Evolutionary conservation across 495 filamentous ascomycete genomes (phyloP).

Genomic region (Entonaema liquescens): DNA sequence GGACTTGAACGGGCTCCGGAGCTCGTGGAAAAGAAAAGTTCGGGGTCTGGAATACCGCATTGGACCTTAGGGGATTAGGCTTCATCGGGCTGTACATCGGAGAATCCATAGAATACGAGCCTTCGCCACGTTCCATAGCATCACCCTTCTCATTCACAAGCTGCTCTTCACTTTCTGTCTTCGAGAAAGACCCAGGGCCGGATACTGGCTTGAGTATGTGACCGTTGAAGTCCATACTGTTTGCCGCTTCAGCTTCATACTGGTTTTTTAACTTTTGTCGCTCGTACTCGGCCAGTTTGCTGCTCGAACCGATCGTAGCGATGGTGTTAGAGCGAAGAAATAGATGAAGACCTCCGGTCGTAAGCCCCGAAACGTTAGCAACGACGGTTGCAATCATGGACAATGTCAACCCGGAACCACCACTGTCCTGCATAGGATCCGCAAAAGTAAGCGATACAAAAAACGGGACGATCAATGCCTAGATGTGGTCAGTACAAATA

Average conservation of each 20-base stretch:
- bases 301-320: conserved; percentile 51
- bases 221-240: conserved; percentile 42
- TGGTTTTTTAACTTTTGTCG: conserved; percentile 48
- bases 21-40: conserved; percentile 42
- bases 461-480: conserved; percentile 56
- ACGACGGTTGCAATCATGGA: conserved; percentile 59
- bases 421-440: conserved; percentile 34
- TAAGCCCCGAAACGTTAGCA: conserved; percentile 58
- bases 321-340: conserved; percentile 57
- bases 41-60: conserved; percentile 43
- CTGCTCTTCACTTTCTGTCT: conserved; percentile 48
- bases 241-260: conserved; percentile 32
- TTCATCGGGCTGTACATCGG: conserved; percentile 22
- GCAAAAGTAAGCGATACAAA: conserved; percentile 52
- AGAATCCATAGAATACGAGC: conserved; percentile 12
- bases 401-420: conserved; percentile 43
- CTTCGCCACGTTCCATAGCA: conserved; percentile 43
- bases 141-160: conserved; percentile 34
- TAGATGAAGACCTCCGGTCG: conserved; percentile 58
- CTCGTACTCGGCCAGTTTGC: conserved; percentile 54
- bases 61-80: conserved; percentile 47
- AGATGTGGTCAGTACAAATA: conserved; percentile 29
- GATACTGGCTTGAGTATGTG: conserved; percentile 47
- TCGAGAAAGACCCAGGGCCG: conserved; percentile 38
- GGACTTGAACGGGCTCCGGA: conserved; percentile 46